These are phyloP conservation scores for Asterella californica DNA, from an alignment of 225 moss, liverwort and hornwort species.

Conservation along the genomic window DNA sequence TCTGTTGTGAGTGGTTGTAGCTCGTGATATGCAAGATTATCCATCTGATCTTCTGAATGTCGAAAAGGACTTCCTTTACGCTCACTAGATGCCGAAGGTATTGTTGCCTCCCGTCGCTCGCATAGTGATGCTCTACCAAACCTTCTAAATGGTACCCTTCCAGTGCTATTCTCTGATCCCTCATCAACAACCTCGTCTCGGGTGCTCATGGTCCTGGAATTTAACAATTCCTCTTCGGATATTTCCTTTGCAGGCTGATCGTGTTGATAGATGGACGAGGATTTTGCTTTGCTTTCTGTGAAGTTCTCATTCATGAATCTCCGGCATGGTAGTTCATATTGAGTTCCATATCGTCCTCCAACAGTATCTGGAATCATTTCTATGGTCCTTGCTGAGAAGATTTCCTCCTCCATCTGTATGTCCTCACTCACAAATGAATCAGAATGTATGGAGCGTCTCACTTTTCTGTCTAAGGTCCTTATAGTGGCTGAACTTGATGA, in stretches of 20 bases:
- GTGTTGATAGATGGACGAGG: background rate
- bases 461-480: slow-evolving; percentile 6
- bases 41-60: background rate
- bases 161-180: slow-evolving; percentile 30
- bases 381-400: background rate
- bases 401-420: slow-evolving; percentile 8
- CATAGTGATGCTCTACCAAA: background rate
- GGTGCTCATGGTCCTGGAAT: background rate
- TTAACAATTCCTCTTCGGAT: background rate
- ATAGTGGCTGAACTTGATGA: background rate
- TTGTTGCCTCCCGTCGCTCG: background rate
- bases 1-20: background rate
- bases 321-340: background rate
- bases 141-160: slow-evolving; percentile 22
- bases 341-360: background rate
- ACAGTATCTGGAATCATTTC: slow-evolving; percentile 3
- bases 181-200: slow-evolving; percentile 22
- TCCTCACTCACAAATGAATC: slow-evolving; percentile 29
- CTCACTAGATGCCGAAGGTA: background rate
- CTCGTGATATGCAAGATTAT: background rate
- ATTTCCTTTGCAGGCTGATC: background rate
- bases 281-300: background rate
- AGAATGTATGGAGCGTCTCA: slow-evolving; percentile 14
- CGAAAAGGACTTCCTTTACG: background rate
- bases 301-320: slow-evolving; percentile 13